A percentile compares a stretch with the other conserved stretches of the same genome.
These are phyloP conservation scores for Chlorella sorokiniana DNA, from an alignment of 139 green algal genomes.

Conservation along the genomic window DNA sequence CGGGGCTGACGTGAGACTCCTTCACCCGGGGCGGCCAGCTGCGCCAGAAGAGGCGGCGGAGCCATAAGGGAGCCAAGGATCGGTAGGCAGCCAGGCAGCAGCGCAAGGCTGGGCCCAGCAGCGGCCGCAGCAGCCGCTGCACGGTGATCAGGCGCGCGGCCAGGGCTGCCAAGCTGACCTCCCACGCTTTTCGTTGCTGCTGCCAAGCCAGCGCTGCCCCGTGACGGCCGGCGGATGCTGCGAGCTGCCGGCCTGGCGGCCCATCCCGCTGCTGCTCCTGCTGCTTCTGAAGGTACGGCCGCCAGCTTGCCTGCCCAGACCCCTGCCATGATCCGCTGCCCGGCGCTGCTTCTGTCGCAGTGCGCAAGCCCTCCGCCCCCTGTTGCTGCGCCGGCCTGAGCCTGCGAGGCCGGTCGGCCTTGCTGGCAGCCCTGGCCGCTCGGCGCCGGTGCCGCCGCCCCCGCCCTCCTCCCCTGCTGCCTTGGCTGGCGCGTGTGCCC, in stretches of 20 bases:
- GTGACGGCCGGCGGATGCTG: too few relatives aligned
- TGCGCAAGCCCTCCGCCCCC: too few relatives aligned
- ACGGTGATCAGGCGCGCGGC: not conserved
- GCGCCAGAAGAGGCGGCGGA: constrained; percentile 21
- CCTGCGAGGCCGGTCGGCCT: too few relatives aligned
- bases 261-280: not conserved
- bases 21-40: constrained; percentile 10
- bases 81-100: not conserved
- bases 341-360: not conserved
- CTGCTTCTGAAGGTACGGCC: not conserved
- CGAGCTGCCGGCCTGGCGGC: too few relatives aligned
- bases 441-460: too few relatives aligned
- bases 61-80: not conserved
- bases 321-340: not conserved
- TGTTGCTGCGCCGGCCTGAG: too few relatives aligned
- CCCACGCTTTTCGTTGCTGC: too few relatives aligned
- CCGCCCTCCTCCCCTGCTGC: too few relatives aligned
- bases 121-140: not conserved
- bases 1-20: constrained; percentile 19
- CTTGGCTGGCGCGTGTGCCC: not conserved
- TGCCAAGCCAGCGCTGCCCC: too few relatives aligned
- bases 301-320: too few relatives aligned
- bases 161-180: too few relatives aligned
- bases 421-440: too few relatives aligned
- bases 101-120: not conserved